Evolutionary conservation across 192 early-diverging fungal species (phyloP).

Genomic region (Coemansia sp.): DNA sequence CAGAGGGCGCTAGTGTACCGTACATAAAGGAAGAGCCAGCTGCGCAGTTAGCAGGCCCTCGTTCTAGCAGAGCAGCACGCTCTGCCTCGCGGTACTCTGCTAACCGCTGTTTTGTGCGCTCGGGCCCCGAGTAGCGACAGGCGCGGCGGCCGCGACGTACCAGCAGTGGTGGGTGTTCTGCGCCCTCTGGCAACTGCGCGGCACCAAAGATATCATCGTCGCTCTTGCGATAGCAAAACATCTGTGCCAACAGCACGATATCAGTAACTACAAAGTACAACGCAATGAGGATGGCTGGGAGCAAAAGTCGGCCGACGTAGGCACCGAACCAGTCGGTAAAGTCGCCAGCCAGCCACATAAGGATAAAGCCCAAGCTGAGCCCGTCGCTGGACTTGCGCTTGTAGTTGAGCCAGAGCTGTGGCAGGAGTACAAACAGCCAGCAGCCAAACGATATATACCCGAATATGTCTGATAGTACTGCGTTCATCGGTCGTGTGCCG

Average conservation of each 20-base stretch:
- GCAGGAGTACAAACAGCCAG: slow-evolving; percentile 47
- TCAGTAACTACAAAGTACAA: slow-evolving; percentile 78
- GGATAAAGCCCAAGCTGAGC: slow-evolving; percentile 47
- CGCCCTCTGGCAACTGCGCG: slow-evolving; percentile 45
- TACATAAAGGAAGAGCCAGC: slow-evolving; percentile 14
- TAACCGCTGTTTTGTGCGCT: slow-evolving; percentile 24
- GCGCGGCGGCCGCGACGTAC: slow-evolving; percentile 48
- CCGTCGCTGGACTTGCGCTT: slow-evolving; percentile 57
- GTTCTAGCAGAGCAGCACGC: slow-evolving; percentile 42
- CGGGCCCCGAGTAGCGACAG: slow-evolving; percentile 31
- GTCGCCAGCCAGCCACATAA: slow-evolving; percentile 57
- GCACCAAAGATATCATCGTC: slow-evolving; percentile 45
- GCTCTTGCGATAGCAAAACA: slow-evolving; percentile 64
- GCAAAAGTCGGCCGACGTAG: slow-evolving; percentile 44
- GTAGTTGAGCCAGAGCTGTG: slow-evolving; percentile 56
- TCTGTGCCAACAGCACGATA: slow-evolving; percentile 68
- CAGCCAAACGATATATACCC: slow-evolving; percentile 50
- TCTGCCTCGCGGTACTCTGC: slow-evolving; percentile 51
- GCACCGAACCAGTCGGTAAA: slow-evolving; percentile 57
- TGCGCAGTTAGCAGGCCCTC: slow-evolving; percentile 1
- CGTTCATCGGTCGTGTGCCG: slow-evolving; percentile 17
- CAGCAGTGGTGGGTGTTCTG: slow-evolving; percentile 49
- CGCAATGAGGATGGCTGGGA: slow-evolving; percentile 67
- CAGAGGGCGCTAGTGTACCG: slow-evolving; percentile 5
- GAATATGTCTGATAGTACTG: slow-evolving; percentile 44